These are phyloP conservation scores for Exophiala oligosperma DNA, from an alignment of 2,329 filamentous ascomycete genomes.

Conservation along the genomic window DNA sequence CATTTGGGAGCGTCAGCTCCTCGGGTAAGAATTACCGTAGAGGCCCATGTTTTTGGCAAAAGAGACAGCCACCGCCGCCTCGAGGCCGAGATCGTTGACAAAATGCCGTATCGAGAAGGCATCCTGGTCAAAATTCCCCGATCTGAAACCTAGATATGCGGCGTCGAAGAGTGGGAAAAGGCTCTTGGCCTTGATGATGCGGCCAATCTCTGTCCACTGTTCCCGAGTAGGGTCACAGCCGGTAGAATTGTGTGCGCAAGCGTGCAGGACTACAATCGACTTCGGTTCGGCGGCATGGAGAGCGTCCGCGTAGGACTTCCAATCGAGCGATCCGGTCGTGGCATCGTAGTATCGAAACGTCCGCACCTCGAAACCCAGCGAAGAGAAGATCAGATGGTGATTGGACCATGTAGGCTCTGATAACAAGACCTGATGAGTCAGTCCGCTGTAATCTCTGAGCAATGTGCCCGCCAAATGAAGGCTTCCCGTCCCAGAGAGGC, in stretches of 20 bases:
- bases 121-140: conserved; percentile 80
- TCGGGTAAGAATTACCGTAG: not conserved
- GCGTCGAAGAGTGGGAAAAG: conserved; percentile 85
- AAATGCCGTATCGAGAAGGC: conserved; percentile 89
- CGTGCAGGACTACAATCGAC: conserved; percentile 86
- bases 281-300: conserved; percentile 70
- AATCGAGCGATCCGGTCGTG: conserved; percentile 43
- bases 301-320: conserved; percentile 33
- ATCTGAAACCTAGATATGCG: conserved; percentile 71
- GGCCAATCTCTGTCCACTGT: conserved; percentile 87
- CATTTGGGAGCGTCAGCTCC: no score
- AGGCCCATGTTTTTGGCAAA: not conserved
- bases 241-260: conserved; percentile 96
- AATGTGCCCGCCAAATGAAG: not conserved
- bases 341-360: conserved; percentile 47
- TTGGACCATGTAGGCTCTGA: not conserved
- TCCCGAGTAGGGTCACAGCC: conserved; percentile 89
- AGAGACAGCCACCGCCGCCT: not conserved
- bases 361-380: not conserved
- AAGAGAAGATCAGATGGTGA: not conserved
- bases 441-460: not conserved
- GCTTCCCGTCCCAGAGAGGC: not conserved
- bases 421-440: not conserved
- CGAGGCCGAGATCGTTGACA: conserved; percentile 68
- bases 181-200: conserved; percentile 72